A percentile compares a stretch with the other conserved stretches of the same genome.
phyloP scores from a whole-genome alignment of 345 rosid genomes.

The Camelina hispida region DNA sequence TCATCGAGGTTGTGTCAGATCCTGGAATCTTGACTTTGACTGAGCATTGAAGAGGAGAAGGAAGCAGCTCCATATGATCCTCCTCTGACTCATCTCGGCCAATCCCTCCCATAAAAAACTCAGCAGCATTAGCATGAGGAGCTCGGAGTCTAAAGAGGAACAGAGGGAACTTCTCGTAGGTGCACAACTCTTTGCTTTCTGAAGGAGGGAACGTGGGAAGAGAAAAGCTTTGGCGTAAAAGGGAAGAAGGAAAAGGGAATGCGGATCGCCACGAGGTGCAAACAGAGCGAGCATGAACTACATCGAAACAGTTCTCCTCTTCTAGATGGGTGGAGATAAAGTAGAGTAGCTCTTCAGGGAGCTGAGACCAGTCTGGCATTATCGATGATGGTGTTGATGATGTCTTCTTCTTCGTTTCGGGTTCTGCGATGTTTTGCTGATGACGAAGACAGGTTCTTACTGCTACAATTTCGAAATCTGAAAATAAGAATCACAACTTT shows the following conservation, averaged over 20 bases:
- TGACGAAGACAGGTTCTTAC: too few species aligned
- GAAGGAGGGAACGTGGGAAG: neutral
- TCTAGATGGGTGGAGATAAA: neutral
- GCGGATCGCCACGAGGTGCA: neutral
- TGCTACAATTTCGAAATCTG: too few species aligned
- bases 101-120: conserved; percentile 1
- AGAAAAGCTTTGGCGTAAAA: neutral
- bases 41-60: conserved; percentile 11
- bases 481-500: too few species aligned
- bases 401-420: too few species aligned
- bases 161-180: neutral
- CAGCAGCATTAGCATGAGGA: neutral
- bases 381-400: too few species aligned
- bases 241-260: neutral
- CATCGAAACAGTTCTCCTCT: neutral
- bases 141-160: neutral
- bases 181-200: neutral
- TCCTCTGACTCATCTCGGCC: neutral
- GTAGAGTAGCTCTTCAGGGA: neutral
- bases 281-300: neutral
- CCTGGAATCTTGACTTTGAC: neutral
- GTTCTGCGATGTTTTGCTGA: too few species aligned
- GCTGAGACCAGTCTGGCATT: neutral
- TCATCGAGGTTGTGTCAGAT: neutral
- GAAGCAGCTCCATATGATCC: neutral